Evolutionary conservation across 2,329 filamentous ascomycete genomes (phyloP).

Genomic region (Cadophora malorum): DNA sequence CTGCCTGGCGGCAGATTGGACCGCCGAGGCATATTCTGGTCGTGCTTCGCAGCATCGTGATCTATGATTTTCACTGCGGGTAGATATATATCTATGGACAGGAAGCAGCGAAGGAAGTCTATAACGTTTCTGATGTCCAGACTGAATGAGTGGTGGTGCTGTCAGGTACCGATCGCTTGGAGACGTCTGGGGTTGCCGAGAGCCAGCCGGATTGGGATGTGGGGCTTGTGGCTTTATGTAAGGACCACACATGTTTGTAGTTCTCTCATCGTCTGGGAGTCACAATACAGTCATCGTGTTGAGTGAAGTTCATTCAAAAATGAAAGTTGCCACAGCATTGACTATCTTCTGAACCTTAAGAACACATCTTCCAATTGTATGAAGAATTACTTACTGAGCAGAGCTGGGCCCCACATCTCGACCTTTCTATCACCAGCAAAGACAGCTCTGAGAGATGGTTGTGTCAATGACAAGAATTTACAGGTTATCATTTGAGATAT

Average conservation of each 20-base stretch:
- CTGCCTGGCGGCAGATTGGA: not conserved
- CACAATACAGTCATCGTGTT: no score
- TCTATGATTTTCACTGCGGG: not conserved
- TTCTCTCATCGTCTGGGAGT: no score
- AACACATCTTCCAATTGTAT: no score
- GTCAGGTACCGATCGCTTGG: not conserved
- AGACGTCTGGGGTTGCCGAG: conserved; percentile 6
- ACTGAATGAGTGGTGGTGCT: not conserved
- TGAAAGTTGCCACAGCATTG: no score
- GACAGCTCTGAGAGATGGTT: no score
- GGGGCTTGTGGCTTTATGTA: not conserved
- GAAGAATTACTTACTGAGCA: no score
- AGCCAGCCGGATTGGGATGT: conserved; percentile 4
- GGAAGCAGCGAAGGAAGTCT: not conserved
- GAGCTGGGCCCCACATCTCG: not conserved
- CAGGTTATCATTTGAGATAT: no score
- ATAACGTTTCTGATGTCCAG: not conserved
- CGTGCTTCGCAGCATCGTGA: conserved; percentile 27
- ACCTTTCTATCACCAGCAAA: not conserved
- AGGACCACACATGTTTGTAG: not conserved
- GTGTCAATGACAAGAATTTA: no score
- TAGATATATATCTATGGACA: not conserved
- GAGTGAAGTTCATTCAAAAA: no score
- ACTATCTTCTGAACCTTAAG: no score
- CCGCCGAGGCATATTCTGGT: not conserved